Percentiles rank a stretch among this genome's conserved stretches.
Conservation (phyloP, 371 early-diverging fungal genomes). For the Coemansia sp. region DNA sequence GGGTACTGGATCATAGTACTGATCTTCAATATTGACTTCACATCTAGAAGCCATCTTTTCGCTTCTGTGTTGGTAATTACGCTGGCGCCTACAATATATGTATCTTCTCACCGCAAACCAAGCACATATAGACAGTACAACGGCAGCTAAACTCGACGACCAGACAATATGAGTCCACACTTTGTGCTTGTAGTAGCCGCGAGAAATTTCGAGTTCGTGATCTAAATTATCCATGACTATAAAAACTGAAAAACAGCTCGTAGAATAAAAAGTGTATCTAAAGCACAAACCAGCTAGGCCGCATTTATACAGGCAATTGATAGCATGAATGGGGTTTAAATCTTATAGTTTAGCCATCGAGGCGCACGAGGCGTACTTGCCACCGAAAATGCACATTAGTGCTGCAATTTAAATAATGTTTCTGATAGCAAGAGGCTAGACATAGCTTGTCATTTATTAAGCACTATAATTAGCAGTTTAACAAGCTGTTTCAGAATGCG, state of each 20-base stretch:
- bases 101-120: neutral
- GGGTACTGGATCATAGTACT: constrained; percentile 27
- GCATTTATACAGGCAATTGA: neutral
- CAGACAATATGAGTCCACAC: constrained; percentile 20
- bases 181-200: constrained; percentile 10
- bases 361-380: neutral
- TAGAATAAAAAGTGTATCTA: no score
- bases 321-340: neutral
- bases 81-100: neutral
- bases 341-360: neutral
- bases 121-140: constrained; percentile 4
- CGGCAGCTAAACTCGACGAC: constrained; percentile 6
- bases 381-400: neutral
- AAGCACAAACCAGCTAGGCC: no score
- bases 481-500: neutral
- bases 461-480: constrained; percentile 1
- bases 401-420: neutral
- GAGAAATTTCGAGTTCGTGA: neutral
- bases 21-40: neutral
- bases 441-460: neutral
- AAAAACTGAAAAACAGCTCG: no score
- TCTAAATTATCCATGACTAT: neutral
- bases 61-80: neutral
- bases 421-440: neutral
- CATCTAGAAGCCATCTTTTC: neutral